Percentiles rank a stretch among this genome's conserved stretches.
These are phyloP conservation scores for Clarireedia homoeocarpa DNA, from an alignment of 2,329 filamentous ascomycete species.

Conservation along the genomic window DNA sequence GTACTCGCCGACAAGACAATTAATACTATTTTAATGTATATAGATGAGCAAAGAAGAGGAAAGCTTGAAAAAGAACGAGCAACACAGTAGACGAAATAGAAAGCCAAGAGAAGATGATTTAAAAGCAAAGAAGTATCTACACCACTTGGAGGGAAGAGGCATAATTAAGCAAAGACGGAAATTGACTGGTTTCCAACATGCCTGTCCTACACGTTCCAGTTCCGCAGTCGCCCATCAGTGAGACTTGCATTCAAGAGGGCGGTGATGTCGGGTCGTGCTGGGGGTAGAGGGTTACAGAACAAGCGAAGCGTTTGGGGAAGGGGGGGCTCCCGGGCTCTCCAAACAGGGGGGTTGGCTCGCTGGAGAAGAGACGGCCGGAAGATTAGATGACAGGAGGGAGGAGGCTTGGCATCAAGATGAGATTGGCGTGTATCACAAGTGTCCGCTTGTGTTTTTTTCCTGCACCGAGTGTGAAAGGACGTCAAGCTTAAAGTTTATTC, in stretches of 20 bases:
- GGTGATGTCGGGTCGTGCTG: conserved; percentile 4
- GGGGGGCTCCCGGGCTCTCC: neutral
- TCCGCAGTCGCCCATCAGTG: neutral
- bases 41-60: conserved; percentile 6
- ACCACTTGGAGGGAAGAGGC: conserved; percentile 11
- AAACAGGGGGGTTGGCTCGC: neutral
- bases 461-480: neutral
- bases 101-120: conserved; percentile 1
- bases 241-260: neutral
- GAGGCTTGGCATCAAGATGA: neutral
- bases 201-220: neutral
- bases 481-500: neutral
- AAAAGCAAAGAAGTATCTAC: neutral
- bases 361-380: neutral
- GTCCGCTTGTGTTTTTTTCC: neutral
- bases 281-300: neutral
- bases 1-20: conserved; percentile 28
- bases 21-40: conserved; percentile 1
- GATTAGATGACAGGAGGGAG: conserved; percentile 2
- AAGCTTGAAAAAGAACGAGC: conserved; percentile 9
- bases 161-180: conserved; percentile 20
- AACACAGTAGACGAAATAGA: neutral
- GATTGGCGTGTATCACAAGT: neutral
- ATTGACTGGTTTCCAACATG: conserved; percentile 17
- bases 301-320: conserved; percentile 1